Evolutionary conservation across 371 early-diverging fungal species (phyloP).

Genomic region (Mucor saturninus): DNA sequence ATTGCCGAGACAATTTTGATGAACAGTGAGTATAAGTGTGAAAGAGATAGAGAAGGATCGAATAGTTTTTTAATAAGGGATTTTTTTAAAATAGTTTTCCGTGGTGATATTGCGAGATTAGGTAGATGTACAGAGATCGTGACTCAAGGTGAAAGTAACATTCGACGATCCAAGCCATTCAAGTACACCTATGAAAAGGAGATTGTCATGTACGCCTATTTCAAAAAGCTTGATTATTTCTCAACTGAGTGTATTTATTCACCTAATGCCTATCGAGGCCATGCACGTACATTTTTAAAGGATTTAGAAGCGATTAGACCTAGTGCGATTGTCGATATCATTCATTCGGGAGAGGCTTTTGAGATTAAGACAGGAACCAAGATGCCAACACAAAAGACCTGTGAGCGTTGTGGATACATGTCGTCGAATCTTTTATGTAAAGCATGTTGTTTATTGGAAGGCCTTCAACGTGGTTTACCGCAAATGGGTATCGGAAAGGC

Average conservation of each 20-base stretch:
- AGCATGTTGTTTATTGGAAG: slow-evolving; percentile 94
- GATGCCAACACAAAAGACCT: slow-evolving; percentile 71
- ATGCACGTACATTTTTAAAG: slow-evolving; percentile 96
- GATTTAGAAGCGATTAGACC: slow-evolving; percentile 96
- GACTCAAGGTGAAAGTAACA: slow-evolving; percentile 77
- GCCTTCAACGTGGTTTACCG: slow-evolving; percentile 90
- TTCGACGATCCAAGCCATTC: slow-evolving; percentile 97
- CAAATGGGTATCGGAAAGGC: slow-evolving; percentile 59
- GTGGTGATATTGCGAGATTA: slow-evolving; percentile 97
- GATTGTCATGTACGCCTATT: slow-evolving; percentile 99
- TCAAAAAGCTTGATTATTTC: slow-evolving; percentile 98
- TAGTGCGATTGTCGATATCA: slow-evolving; percentile 92
- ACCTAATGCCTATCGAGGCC: slow-evolving; percentile 98
- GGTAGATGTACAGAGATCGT: slow-evolving; percentile 94
- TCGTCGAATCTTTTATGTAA: slow-evolving; percentile 91
- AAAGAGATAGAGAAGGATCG: neutral
- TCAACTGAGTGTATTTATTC: slow-evolving; percentile 99
- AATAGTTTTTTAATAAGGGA: neutral
- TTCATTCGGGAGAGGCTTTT: slow-evolving; percentile 93
- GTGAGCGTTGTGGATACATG: slow-evolving; percentile 95
- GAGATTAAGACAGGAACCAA: slow-evolving; percentile 72
- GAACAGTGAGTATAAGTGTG: slow-evolving; percentile 80
- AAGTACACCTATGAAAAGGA: slow-evolving; percentile 99
- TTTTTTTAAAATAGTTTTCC: slow-evolving; percentile 69
- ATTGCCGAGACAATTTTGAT: slow-evolving; percentile 99